phyloP scores from a whole-genome alignment of 208 protist genomes.

The Wallacemonas sp. region DNA sequence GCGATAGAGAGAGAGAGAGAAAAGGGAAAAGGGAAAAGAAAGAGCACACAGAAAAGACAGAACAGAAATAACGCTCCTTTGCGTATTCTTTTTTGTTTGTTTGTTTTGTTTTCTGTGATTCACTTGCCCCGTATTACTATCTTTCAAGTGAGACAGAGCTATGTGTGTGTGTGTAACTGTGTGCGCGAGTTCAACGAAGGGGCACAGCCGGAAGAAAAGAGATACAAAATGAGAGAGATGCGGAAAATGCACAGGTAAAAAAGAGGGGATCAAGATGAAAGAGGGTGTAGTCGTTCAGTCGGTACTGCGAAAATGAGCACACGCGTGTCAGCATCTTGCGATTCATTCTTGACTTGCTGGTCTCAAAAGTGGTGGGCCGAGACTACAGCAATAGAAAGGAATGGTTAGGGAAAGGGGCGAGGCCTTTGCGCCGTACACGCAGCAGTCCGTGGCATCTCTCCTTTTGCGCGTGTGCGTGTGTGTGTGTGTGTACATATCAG shows the following conservation, averaged over 20 bases:
- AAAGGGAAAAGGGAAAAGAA: constrained; percentile 11
- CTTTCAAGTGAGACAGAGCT: background rate
- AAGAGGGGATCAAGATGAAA: too few species aligned
- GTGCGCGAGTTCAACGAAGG: background rate
- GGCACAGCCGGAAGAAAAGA: background rate
- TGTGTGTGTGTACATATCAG: too few species aligned
- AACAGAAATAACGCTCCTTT: background rate
- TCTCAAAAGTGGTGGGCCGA: too few species aligned
- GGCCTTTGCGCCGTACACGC: too few species aligned
- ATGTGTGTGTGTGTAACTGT: constrained; percentile 2
- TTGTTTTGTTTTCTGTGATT: background rate
- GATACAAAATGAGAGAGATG: background rate
- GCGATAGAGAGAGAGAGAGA: constrained; percentile 13
- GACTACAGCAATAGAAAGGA: too few species aligned
- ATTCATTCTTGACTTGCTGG: too few species aligned
- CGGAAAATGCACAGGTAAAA: background rate
- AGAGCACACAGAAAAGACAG: constrained; percentile 7
- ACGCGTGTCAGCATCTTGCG: too few species aligned
- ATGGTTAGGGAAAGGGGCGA: too few species aligned
- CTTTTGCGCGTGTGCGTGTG: too few species aligned
- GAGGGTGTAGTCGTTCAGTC: background rate
- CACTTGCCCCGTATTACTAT: too few species aligned
- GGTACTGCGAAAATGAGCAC: too few species aligned
- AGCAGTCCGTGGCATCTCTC: too few species aligned
- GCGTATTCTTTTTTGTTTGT: background rate